Evolutionary conservation across 208 protist species (phyloP).

Genomic region (Wallacemonas sp.): DNA sequence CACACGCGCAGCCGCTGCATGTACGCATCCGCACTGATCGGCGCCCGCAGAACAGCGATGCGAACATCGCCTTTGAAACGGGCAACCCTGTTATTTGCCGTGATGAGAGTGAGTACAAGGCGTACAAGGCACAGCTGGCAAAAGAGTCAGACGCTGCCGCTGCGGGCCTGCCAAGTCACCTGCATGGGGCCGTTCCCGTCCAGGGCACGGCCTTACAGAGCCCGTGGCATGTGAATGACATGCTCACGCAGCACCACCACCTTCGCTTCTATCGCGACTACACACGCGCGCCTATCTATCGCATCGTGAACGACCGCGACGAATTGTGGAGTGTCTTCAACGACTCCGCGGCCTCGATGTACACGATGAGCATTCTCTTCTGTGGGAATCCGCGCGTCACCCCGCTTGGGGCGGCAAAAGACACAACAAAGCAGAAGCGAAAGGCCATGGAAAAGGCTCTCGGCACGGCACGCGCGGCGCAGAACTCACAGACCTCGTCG

Average conservation of each 20-base stretch:
- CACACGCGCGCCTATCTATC: slow-evolving; percentile 8
- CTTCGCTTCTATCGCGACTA: slow-evolving; percentile 21
- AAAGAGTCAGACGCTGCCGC: background rate
- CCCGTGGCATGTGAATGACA: slow-evolving; percentile 11
- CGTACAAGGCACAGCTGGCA: background rate
- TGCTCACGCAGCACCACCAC: slow-evolving; percentile 12
- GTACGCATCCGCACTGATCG: slow-evolving; percentile 10
- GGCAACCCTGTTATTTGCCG: slow-evolving; percentile 13
- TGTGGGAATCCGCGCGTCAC: slow-evolving; percentile 12
- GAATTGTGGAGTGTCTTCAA: slow-evolving; percentile 38
- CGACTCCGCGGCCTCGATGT: slow-evolving; percentile 23
- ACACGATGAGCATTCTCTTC: slow-evolving; percentile 29
- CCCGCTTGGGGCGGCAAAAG: slow-evolving; percentile 13
- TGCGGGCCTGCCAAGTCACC: background rate
- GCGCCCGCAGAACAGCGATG: background rate
- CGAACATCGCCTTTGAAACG: slow-evolving; percentile 13
- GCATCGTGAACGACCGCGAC: slow-evolving; percentile 17
- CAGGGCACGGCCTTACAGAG: background rate
- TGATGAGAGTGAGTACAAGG: background rate
- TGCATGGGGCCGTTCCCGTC: background rate
- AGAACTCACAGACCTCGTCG: background rate
- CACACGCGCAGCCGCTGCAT: background rate
- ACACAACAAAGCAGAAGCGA: background rate
- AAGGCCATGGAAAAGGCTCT: too few relatives aligned
- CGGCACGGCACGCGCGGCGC: background rate